These are phyloP conservation scores for Curvularia sp. DNA, from an alignment of 2,329 filamentous ascomycete species.

Conservation along the genomic window DNA sequence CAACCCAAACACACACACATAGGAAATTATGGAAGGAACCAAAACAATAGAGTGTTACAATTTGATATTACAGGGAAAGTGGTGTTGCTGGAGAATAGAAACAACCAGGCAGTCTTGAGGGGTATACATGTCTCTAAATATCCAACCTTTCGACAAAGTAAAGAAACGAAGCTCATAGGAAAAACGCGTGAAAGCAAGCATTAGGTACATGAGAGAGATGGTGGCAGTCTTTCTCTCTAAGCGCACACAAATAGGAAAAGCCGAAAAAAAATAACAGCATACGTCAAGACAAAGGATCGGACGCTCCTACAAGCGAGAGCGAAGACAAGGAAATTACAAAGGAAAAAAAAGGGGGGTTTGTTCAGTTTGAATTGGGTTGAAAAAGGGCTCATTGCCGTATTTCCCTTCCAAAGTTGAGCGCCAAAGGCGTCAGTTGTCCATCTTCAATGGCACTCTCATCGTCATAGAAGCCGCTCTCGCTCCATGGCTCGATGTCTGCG, in stretches of 20 bases:
- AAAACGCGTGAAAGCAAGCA: conserved; percentile 4
- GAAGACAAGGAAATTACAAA: conserved; percentile 12
- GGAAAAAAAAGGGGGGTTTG: conserved; percentile 4
- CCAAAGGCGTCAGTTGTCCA: conserved; percentile 46
- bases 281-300: conserved; percentile 5
- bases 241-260: background rate
- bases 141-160: conserved; percentile 6
- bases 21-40: background rate
- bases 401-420: conserved; percentile 44
- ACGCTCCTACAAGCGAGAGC: conserved; percentile 5
- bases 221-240: background rate
- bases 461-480: conserved; percentile 58
- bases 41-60: background rate
- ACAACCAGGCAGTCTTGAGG: conserved; percentile 5
- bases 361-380: background rate
- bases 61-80: background rate
- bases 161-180: background rate
- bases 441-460: conserved; percentile 58
- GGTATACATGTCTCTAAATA: conserved; percentile 6
- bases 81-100: background rate
- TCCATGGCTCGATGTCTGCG: conserved; percentile 60
- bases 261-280: conserved; percentile 2
- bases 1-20: background rate
- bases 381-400: conserved; percentile 20
- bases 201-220: conserved; percentile 3